phyloP scores from a whole-genome alignment of 129 eudicot genomes.

The Sambucus nigra region DNA sequence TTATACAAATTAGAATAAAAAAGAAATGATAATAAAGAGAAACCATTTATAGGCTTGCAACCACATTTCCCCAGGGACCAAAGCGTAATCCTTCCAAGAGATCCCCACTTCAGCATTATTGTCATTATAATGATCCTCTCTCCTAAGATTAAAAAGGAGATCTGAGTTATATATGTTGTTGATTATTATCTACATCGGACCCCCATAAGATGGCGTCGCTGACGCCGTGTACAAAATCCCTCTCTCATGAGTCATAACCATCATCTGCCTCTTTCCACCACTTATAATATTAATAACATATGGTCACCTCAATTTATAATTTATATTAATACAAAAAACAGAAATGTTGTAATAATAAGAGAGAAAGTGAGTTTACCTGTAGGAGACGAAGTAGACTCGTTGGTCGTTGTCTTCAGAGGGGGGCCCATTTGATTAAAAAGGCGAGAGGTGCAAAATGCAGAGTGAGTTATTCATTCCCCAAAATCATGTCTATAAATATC shows the following conservation, averaged over 20 bases:
- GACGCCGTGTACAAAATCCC: constrained; percentile 56
- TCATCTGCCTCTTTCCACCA: constrained; percentile 96
- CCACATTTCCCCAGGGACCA: constrained; percentile 90
- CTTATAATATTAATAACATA: too few species aligned
- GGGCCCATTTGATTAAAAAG: constrained; percentile 27
- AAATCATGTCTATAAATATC: too few species aligned
- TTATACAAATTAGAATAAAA: too few species aligned
- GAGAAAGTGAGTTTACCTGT: constrained; percentile 29
- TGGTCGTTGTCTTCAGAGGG: constrained; percentile 38
- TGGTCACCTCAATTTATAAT: background rate
- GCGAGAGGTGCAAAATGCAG: too few species aligned
- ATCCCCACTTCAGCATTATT: constrained; percentile 41
- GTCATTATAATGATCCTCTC: constrained; percentile 27
- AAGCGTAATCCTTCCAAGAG: constrained; percentile 68
- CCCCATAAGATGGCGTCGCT: constrained; percentile 49
- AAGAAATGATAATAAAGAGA: background rate
- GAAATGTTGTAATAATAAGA: background rate
- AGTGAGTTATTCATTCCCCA: too few species aligned
- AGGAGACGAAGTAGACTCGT: constrained; percentile 72
- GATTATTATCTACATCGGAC: constrained; percentile 88
- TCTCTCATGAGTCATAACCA: constrained; percentile 27
- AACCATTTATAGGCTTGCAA: constrained; percentile 89
- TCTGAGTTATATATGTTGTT: constrained; percentile 77
- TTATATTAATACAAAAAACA: background rate
- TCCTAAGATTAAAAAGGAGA: constrained; percentile 63